Percentiles rank a stretch among this genome's conserved stretches.
phyloP scores from a whole-genome alignment of 2,329 filamentous ascomycete genomes.

The Aspergillus eucalypticola region DNA sequence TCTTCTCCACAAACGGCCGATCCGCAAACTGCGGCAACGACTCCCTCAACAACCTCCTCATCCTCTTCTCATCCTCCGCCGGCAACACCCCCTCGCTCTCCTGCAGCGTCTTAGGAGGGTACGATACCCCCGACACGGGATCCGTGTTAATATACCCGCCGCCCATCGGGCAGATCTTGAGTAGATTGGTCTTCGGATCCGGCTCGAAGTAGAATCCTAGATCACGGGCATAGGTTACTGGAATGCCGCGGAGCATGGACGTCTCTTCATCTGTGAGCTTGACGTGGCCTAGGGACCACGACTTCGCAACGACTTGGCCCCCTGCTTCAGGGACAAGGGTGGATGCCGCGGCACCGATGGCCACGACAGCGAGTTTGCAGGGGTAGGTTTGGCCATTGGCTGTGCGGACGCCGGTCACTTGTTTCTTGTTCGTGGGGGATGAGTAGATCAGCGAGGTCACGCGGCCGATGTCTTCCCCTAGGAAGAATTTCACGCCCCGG shows the following conservation, averaged over 20 bases:
- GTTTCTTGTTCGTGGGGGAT: constrained; percentile 13
- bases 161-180: constrained; percentile 63
- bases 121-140: constrained; percentile 40
- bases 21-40: constrained; percentile 56
- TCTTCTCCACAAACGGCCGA: constrained; percentile 57
- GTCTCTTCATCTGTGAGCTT: constrained; percentile 58
- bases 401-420: constrained; percentile 40
- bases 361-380: constrained; percentile 50
- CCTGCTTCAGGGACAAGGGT: constrained; percentile 53
- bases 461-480: constrained; percentile 45
- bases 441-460: constrained; percentile 44
- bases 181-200: constrained; percentile 56
- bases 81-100: constrained; percentile 52
- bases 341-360: constrained; percentile 54
- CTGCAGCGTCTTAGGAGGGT: constrained; percentile 42
- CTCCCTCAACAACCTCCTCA: constrained; percentile 54
- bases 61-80: constrained; percentile 52
- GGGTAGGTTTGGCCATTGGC: constrained; percentile 40
- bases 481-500: constrained; percentile 46
- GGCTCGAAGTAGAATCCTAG: constrained; percentile 68
- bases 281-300: constrained; percentile 62
- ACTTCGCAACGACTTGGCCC: constrained; percentile 55
- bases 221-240: constrained; percentile 62
- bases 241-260: constrained; percentile 56
- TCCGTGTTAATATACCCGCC: constrained; percentile 59